Percentiles rank a stretch among this genome's conserved stretches.
Evolutionary conservation across 176 grass and related monocot genomes (phyloP).

Genomic region (Triticum timopheevii): DNA sequence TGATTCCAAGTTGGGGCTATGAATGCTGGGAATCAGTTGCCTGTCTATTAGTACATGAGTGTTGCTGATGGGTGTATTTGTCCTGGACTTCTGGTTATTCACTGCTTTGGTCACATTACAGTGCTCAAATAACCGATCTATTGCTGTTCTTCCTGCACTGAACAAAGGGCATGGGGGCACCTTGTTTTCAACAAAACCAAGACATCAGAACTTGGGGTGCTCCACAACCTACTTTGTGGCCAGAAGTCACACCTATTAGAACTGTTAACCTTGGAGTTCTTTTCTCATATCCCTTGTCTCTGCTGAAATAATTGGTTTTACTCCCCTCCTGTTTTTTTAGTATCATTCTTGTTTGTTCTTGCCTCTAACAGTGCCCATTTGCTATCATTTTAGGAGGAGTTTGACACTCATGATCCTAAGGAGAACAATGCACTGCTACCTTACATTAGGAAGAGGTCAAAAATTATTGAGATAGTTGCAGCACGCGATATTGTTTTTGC

Average conservation of each 20-base stretch:
- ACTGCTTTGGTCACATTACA: neutral
- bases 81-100: neutral
- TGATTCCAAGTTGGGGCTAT: neutral
- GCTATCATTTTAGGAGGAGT: conserved; percentile 69
- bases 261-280: neutral
- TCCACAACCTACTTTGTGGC: neutral
- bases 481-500: conserved; percentile 84
- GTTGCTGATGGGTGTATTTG: neutral
- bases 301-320: neutral
- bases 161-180: neutral
- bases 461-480: conserved; percentile 94
- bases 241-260: neutral
- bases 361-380: conserved; percentile 13
- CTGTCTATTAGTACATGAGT: neutral
- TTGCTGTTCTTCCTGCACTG: neutral
- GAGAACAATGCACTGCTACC: conserved; percentile 60
- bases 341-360: neutral
- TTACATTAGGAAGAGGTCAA: conserved; percentile 89
- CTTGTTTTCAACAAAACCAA: neutral
- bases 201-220: neutral
- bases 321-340: neutral
- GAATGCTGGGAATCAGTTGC: neutral
- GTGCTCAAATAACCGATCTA: neutral
- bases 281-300: neutral
- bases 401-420: conserved; percentile 90